phyloP scores from a whole-genome alignment of 768 basidiomycete genomes.

The Daedaleopsis nitida region DNA sequence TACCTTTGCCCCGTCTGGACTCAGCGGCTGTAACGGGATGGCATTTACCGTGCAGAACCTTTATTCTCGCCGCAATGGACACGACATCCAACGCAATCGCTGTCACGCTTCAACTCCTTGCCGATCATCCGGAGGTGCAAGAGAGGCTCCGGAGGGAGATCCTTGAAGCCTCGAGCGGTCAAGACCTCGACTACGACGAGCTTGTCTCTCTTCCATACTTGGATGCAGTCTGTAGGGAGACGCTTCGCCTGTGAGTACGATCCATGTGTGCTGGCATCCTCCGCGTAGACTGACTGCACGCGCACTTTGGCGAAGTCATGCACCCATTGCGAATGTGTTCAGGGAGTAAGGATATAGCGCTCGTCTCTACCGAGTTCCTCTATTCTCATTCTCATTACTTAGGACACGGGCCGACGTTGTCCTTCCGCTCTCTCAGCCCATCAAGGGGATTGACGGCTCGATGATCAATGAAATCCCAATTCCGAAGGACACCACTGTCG shows the following conservation, averaged over 20 bases:
- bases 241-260: slow-evolving; percentile 49
- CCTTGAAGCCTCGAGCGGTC: slow-evolving; percentile 23
- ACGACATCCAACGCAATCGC: slow-evolving; percentile 46
- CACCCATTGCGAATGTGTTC: slow-evolving; percentile 45
- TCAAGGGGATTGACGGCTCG: slow-evolving; percentile 39
- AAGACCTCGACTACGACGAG: slow-evolving; percentile 39
- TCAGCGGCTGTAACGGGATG: neutral
- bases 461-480: slow-evolving; percentile 40
- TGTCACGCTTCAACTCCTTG: slow-evolving; percentile 39
- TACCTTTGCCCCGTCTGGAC: neutral
- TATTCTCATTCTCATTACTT: too few species aligned
- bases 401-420: slow-evolving; percentile 41
- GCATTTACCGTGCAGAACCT: slow-evolving; percentile 25
- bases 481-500: slow-evolving; percentile 40
- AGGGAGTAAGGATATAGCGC: slow-evolving; percentile 23
- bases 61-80: slow-evolving; percentile 46
- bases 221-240: slow-evolving; percentile 62
- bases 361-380: too few species aligned
- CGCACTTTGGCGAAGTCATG: slow-evolving; percentile 31
- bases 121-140: slow-evolving; percentile 40
- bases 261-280: neutral
- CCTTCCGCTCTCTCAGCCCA: slow-evolving; percentile 43
- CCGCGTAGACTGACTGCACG: slow-evolving; percentile 5
- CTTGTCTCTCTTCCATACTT: slow-evolving; percentile 58
- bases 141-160: slow-evolving; percentile 42